Base-by-base conservation (phyloP, 257 asterid species). In the Verbascum thapsus region DNA sequence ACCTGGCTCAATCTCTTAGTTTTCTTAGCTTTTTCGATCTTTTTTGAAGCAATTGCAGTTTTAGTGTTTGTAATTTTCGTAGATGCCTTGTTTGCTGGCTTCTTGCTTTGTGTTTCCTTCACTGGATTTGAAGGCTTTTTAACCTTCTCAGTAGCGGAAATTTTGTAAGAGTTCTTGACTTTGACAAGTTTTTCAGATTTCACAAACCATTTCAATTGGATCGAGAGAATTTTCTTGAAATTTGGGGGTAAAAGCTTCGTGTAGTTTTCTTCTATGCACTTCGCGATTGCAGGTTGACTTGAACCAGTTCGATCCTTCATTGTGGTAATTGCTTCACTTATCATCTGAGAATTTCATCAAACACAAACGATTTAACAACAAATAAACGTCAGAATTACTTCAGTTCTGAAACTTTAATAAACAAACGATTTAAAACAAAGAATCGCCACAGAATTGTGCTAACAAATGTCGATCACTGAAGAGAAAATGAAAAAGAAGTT, bases 211-310 rank as follows among this genome's bases (percentile, higher is more conserved):
- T 80, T 83, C 78, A 86, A 74, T 49, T 86, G 85, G 6, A 66
- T 19, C 0, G 83, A 77, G 19, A 86, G 72, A 4, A 37, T 63
- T 58, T 83, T 83, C 35, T 49, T 76, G 77, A 81, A 86, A 58
- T 77, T 83, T 3, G 76, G 66, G 9, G 86, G 90, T 37, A 86
- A 86, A 15, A 15, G 43, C 10, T 72, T 40, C 1, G 58, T 4
- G 76, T 79, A 81, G 57, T 86, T 74, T 0, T 67, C 81, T 51
- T 79, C 77, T 0, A 83, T 67, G 74, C 63, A 86, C 62, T 78
- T 79, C 3, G 88, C 83, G n/a, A 83, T 81, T 5, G 88, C 78
- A 0, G 88, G 84, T 10, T 86, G 91, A 79, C 88, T 86, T 0
- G 88, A 77, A 0, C 91, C 88, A 0, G 70, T 72, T 8, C 81